Evolutionary conservation across 2,329 filamentous ascomycete species (phyloP).

Genomic region (Fusarium paranaense): DNA sequence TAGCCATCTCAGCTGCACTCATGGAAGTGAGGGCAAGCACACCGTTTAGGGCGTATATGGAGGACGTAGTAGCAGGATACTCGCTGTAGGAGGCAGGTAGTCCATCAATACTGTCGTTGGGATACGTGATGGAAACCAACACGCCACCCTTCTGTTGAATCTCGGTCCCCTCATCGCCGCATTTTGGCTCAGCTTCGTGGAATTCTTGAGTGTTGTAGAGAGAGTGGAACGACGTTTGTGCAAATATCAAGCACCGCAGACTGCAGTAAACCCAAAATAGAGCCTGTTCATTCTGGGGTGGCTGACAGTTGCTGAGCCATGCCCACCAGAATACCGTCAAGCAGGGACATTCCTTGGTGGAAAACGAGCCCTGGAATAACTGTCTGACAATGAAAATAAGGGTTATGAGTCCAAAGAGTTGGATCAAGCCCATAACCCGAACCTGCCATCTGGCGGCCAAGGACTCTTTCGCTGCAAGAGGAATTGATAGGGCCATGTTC

Average conservation of each 20-base stretch:
- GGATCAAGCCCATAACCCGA: not conserved
- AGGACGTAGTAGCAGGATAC: not conserved
- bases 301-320: not conserved
- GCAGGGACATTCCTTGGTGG: not conserved
- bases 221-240: not conserved
- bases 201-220: not conserved
- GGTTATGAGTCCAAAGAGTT: not conserved
- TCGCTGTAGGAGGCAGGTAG: not conserved
- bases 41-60: not conserved
- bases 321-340: not conserved
- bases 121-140: not conserved
- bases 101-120: not conserved
- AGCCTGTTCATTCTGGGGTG: not conserved
- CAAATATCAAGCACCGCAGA: not conserved
- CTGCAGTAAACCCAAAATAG: not conserved
- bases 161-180: not conserved
- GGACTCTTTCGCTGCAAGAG: not conserved
- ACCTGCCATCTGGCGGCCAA: not conserved
- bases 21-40: not conserved
- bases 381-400: not conserved
- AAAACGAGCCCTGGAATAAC: not conserved
- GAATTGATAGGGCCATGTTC: not conserved
- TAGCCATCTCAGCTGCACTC: not conserved
- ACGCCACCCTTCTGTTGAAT: not conserved
- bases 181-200: not conserved